Evolutionary conservation across 495 filamentous ascomycete genomes (phyloP), one percentile per base, ranked within the genome.

Genomic region (Hypoxylon rickii): DNA sequence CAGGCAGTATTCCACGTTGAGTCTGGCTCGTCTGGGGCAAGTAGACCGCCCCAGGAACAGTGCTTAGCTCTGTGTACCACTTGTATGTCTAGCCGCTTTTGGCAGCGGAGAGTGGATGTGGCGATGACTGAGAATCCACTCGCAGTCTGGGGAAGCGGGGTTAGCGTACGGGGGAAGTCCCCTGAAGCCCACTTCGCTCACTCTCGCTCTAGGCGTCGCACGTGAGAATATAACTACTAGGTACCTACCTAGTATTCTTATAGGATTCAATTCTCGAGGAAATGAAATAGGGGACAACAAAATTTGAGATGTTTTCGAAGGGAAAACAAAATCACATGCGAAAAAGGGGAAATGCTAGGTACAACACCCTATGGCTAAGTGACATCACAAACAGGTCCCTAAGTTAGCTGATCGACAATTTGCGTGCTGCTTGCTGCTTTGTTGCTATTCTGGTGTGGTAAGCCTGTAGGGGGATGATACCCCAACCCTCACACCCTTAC

Each of bases 111-210:
- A 46, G 19, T 32, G 41, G 41, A 13, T 40, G n/a, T n/a, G n/a
- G n/a, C n/a, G 16, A 20, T 62, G 42, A 37, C 31, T 40, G 20
- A 32, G 42, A 43, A 44, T 19, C 59, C 59, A 57, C 59, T 26
- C 1, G 20, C 7, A 59, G 36, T 59, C 59, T 37, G 59, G 59
- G 59, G 59, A 58, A 58, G 59, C 53, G 59, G 59, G 59, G 59
- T 52, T 57, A 63, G 52, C 48, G 53, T 36, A 21, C 44, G 24
- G 48, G 58, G 51, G 45, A 44, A 44, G 18, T 18, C 19, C 51
- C 50, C 41, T 40, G 49, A 26, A 43, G 41, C 16, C 58, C 58
- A 61, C 58, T 51, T 55, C 19, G 42, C n/a, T n/a, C n/a, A n/a
- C n/a, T n/a, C n/a, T n/a, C n/a, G n/a, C 26, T 44, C 13, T 42